A percentile compares a stretch with the other conserved stretches of the same genome.
Evolutionary conservation across 257 asterid species (phyloP).

Genomic region (Gentiana straminea): DNA sequence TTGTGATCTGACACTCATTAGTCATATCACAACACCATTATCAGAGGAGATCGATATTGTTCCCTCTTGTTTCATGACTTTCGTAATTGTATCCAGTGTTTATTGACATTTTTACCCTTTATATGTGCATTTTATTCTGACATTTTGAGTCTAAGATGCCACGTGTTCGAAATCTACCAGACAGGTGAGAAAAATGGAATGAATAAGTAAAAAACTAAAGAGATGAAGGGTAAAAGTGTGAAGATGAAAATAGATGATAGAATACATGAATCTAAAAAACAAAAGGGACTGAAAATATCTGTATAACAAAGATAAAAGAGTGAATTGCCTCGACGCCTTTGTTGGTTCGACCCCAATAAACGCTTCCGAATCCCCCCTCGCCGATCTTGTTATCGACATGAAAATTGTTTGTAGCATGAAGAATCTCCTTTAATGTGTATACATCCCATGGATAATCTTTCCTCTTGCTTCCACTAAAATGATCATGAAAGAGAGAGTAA

Average conservation of each 20-base stretch:
- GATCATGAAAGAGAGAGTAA: not conserved
- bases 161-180: no score
- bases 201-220: no score
- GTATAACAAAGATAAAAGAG: not conserved
- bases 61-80: no score
- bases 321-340: conserved; percentile 56
- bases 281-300: not conserved
- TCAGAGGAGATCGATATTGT: no score
- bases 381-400: conserved; percentile 66
- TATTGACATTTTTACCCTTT: no score
- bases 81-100: no score
- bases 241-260: not conserved
- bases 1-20: no score
- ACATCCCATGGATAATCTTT: conserved; percentile 56
- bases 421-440: conserved; percentile 57
- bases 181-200: no score
- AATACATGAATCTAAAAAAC: not conserved
- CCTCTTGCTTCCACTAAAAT: conserved; percentile 15
- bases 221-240: not conserved
- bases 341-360: conserved; percentile 69
- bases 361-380: conserved; percentile 86
- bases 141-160: no score
- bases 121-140: no score
- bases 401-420: conserved; percentile 62
- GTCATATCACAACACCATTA: no score